A percentile compares a stretch with the other conserved stretches of the same genome.
phyloP scores from a whole-genome alignment of 176 grass and related monocot species.

The Microstegium vimineum region DNA sequence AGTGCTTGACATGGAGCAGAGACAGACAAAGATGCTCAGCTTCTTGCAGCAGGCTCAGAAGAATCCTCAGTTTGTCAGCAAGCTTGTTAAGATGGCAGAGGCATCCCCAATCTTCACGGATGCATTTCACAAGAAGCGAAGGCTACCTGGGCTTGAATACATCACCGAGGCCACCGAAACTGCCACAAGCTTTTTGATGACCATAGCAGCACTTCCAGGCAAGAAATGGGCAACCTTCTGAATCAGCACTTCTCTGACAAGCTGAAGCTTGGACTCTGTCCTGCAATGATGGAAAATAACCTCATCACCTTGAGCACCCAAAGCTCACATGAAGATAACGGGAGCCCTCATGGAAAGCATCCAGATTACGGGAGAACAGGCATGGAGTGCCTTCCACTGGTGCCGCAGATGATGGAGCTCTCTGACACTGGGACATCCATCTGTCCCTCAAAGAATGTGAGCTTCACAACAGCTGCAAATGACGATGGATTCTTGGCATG shows the following conservation, averaged over 20 bases:
- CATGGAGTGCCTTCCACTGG: conserved; percentile 40
- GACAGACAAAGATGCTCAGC: conserved; percentile 76
- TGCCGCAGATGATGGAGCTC: conserved; percentile 40
- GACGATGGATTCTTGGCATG: conserved; percentile 51
- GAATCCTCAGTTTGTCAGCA: conserved; percentile 73
- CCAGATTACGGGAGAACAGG: conserved; percentile 19
- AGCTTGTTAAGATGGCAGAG: conserved; percentile 88
- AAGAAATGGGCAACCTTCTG: conserved; percentile 54
- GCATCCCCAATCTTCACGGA: conserved; percentile 35
- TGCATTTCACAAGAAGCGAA: conserved; percentile 69
- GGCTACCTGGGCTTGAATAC: conserved; percentile 56
- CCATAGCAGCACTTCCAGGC: conserved; percentile 60
- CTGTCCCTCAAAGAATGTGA: conserved; percentile 43
- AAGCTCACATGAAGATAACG: conserved; percentile 63
- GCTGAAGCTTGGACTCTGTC: conserved; percentile 72
- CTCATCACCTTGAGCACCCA: conserved; percentile 43
- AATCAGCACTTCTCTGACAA: conserved; percentile 77
- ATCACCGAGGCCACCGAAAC: conserved; percentile 39
- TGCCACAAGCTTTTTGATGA: conserved; percentile 58
- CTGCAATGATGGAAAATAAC: conserved; percentile 42
- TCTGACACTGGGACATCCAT: conserved; percentile 62
- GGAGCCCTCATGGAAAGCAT: conserved; percentile 43
- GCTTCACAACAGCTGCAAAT: conserved; percentile 29
- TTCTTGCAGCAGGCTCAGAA: conserved; percentile 67
- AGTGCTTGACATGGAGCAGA: conserved; percentile 70